A percentile compares a stretch with the other conserved stretches of the same genome.
These are phyloP conservation scores for Cafeteria roenbergensis DNA, from an alignment of 108 stramenopile genomes.

Conservation along the genomic window DNA sequence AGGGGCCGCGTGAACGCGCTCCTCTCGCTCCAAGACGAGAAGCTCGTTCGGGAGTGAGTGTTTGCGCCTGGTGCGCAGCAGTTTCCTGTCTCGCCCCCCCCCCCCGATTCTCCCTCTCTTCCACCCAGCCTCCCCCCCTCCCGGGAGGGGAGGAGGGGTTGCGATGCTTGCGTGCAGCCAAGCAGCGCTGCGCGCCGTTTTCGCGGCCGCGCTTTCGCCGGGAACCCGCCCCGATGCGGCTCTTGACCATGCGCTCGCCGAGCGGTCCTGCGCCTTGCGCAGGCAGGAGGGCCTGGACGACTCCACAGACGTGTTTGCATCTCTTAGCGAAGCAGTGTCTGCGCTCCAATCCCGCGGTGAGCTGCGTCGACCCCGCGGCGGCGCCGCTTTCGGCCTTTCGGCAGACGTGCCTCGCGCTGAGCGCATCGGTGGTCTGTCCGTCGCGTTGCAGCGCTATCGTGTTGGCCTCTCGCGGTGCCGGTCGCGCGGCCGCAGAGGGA, in stretches of 20 bases:
- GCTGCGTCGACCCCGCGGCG: not conserved
- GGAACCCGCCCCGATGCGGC: too few species aligned
- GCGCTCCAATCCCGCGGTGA: not conserved
- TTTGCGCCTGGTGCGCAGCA: not conserved
- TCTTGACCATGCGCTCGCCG: too few species aligned
- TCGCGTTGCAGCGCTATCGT: too few species aligned
- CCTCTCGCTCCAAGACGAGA: slow-evolving; percentile 47
- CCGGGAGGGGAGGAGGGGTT: too few species aligned
- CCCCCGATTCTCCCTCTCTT: not conserved
- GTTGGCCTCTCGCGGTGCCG: slow-evolving; percentile 65
- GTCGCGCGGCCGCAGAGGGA: slow-evolving; percentile 43
- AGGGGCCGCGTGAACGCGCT: slow-evolving; percentile 76
- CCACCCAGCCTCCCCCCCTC: not conserved
- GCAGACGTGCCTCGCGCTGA: slow-evolving; percentile 46
- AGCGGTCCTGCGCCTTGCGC: too few species aligned
- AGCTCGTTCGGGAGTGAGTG: not conserved
- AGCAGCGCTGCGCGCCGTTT: too few species aligned
- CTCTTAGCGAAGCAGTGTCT: too few species aligned
- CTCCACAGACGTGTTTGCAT: too few species aligned
- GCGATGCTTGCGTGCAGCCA: too few species aligned
- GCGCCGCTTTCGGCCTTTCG: slow-evolving; percentile 3
- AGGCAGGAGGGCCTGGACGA: too few species aligned
- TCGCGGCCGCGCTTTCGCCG: too few species aligned
- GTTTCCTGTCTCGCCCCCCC: not conserved
- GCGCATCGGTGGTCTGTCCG: slow-evolving; percentile 51